Conservation (phyloP, 768 basidiomycete genomes). For the Tylopilus plumbeoviolaceoides region DNA sequence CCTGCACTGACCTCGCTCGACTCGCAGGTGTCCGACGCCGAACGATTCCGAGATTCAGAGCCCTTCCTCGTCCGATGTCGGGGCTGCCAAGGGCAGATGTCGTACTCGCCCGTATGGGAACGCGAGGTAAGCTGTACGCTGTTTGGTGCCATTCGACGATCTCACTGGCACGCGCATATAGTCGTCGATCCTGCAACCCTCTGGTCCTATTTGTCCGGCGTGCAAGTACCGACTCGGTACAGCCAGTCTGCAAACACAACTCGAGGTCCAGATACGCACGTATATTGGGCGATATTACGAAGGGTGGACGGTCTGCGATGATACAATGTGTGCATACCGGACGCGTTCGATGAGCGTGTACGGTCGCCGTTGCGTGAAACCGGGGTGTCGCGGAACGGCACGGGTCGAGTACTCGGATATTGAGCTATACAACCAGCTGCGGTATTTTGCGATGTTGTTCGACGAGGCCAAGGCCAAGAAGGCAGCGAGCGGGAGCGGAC, state of each 20-base stretch:
- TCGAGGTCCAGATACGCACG: constrained; percentile 80
- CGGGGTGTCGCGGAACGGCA: constrained; percentile 9
- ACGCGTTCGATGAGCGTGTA: constrained; percentile 96
- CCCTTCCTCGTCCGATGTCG: constrained; percentile 77
- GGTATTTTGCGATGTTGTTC: constrained; percentile 80
- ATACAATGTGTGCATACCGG: constrained; percentile 73
- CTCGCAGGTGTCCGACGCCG: constrained; percentile 82
- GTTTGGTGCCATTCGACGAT: background rate
- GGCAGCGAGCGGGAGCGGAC: constrained; percentile 43
- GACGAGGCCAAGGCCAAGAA: constrained; percentile 61
- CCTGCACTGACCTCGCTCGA: constrained; percentile 71
- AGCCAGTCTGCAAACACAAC: constrained; percentile 73
- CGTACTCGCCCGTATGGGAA: constrained; percentile 58
- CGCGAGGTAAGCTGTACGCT: constrained; percentile 42
- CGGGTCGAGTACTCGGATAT: constrained; percentile 71
- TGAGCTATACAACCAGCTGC: constrained; percentile 84
- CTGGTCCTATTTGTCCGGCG: constrained; percentile 67
- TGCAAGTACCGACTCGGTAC: constrained; percentile 53
- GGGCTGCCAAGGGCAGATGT: constrained; percentile 56
- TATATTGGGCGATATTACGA: constrained; percentile 83
- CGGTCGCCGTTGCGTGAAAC: constrained; percentile 72
- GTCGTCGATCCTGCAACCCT: constrained; percentile 61
- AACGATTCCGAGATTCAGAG: constrained; percentile 76
- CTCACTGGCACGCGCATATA: constrained; percentile 25
- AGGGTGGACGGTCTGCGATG: constrained; percentile 85